Percentiles rank a stretch among this genome's conserved stretches.
phyloP scores from a whole-genome alignment of 2,329 filamentous ascomycete species.

The Exophiala dermatitidis region DNA sequence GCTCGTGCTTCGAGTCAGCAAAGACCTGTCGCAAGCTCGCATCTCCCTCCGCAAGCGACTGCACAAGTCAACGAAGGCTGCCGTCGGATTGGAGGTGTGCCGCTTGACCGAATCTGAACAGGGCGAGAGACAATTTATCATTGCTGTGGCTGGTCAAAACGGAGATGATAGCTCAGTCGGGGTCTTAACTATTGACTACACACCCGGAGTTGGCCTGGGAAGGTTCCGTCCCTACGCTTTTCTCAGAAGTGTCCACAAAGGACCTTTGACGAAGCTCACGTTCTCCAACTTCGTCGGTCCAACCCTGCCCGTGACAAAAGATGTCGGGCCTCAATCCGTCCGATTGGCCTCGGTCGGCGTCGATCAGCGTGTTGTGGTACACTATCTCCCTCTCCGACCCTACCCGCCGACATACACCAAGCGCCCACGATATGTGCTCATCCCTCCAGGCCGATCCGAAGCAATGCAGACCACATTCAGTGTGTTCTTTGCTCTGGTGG shows the following conservation, averaged over 20 bases:
- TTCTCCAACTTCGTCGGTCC: conserved; percentile 50
- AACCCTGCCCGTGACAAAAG: conserved; percentile 40
- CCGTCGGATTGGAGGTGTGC: conserved; percentile 69
- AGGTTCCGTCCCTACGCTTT: conserved; percentile 46
- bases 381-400: conserved; percentile 62
- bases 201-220: conserved; percentile 38
- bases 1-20: conserved; percentile 29
- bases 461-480: conserved; percentile 48
- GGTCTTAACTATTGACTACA: conserved; percentile 69
- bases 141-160: conserved; percentile 67
- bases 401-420: conserved; percentile 38
- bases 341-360: conserved; percentile 77
- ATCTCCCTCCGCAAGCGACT: conserved; percentile 52
- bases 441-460: conserved; percentile 50
- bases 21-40: conserved; percentile 18
- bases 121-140: conserved; percentile 65
- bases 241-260: conserved; percentile 49
- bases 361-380: conserved; percentile 69
- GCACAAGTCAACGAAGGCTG: conserved; percentile 62
- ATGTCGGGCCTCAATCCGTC: conserved; percentile 52
- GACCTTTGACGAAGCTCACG: conserved; percentile 51
- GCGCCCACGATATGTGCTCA: conserved; percentile 63
- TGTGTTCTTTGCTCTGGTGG: conserved; percentile 51
- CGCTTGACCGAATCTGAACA: conserved; percentile 55
- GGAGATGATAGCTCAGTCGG: conserved; percentile 63